Conservation (phyloP, 768 basidiomycete species). For the Lentinula boryana region DNA sequence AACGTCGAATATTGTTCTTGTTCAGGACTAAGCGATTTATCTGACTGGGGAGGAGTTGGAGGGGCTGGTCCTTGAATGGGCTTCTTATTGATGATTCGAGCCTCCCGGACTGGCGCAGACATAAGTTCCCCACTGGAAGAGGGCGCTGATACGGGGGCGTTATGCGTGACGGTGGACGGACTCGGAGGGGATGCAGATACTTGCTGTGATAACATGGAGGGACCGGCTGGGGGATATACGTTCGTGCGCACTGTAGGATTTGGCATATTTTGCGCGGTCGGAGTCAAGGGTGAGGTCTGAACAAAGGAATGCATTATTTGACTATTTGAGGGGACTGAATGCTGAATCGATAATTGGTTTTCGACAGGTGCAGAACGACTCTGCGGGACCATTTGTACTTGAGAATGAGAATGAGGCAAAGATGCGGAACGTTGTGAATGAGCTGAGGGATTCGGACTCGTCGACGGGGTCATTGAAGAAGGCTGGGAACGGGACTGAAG, state of each 20-base stretch:
- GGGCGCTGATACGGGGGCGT: neutral
- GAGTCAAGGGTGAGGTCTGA: neutral
- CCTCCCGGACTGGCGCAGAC: neutral
- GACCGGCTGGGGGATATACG: neutral
- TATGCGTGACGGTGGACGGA: neutral
- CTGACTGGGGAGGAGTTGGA: slow-evolving; percentile 5
- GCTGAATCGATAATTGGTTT: neutral
- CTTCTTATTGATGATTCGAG: neutral
- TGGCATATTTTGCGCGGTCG: neutral
- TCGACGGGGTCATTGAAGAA: neutral
- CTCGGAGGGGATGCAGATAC: neutral
- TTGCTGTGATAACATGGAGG: neutral
- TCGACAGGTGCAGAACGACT: neutral
- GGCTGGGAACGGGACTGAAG: neutral
- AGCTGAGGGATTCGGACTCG: neutral
- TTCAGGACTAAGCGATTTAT: slow-evolving; percentile 6
- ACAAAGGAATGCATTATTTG: neutral
- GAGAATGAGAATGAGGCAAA: neutral
- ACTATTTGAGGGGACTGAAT: neutral
- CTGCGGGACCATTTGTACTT: neutral
- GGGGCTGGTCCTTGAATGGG: neutral
- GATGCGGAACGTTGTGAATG: neutral
- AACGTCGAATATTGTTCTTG: neutral
- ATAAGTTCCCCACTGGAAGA: neutral
- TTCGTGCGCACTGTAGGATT: neutral